These are phyloP conservation scores for Rhodotorula paludigena DNA, from an alignment of 768 basidiomycete genomes.

Conservation along the genomic window DNA sequence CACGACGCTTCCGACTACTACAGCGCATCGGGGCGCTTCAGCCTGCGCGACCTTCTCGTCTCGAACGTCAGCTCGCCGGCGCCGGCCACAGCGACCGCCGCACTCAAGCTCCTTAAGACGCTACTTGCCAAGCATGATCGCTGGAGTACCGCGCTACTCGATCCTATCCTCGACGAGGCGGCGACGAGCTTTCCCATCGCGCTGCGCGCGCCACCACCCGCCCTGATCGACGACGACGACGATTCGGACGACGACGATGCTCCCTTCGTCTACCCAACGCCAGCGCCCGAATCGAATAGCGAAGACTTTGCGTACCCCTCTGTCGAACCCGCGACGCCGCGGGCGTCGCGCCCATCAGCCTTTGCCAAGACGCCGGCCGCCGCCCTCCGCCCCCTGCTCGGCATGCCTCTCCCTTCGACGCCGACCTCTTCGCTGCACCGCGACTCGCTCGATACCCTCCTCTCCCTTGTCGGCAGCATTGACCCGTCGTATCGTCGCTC, in stretches of 20 bases:
- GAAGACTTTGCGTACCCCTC: slow-evolving; percentile 37
- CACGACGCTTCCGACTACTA: slow-evolving; percentile 55
- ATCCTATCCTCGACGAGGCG: slow-evolving; percentile 62
- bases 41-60: slow-evolving; percentile 78
- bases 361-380: not conserved
- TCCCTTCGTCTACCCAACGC: not conserved
- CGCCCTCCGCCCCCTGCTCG: slow-evolving; percentile 2
- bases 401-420: slow-evolving; percentile 5
- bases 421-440: slow-evolving; percentile 37
- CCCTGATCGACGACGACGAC: slow-evolving; percentile 55
- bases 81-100: slow-evolving; percentile 64
- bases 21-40: slow-evolving; percentile 80
- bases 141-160: slow-evolving; percentile 61
- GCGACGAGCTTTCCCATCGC: slow-evolving; percentile 71
- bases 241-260: slow-evolving; percentile 39
- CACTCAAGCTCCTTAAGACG: slow-evolving; percentile 73
- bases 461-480: slow-evolving; percentile 42
- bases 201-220: slow-evolving; percentile 44
- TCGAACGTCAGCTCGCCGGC: slow-evolving; percentile 68
- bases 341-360: slow-evolving; percentile 2
- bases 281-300: slow-evolving; percentile 11
- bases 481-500: slow-evolving; percentile 37
- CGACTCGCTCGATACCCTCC: slow-evolving; percentile 44
- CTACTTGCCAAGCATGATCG: slow-evolving; percentile 67
- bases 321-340: not conserved